These are phyloP conservation scores for Bretziella fagacearum DNA, from an alignment of 2,329 filamentous ascomycete genomes.

Conservation along the genomic window DNA sequence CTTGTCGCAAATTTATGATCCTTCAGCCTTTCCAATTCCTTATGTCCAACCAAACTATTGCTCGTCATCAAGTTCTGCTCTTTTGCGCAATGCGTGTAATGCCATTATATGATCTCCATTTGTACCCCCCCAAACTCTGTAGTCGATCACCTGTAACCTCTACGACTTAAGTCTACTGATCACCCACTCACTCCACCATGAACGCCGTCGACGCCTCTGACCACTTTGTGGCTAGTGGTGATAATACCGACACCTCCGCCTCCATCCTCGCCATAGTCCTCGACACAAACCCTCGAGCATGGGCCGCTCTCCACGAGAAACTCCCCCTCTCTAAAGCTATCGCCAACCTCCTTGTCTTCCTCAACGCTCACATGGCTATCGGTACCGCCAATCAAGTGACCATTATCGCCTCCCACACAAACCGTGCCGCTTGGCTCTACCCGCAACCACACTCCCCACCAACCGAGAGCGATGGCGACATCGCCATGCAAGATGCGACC, in stretches of 20 bases:
- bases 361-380: conserved; percentile 90
- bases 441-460: conserved; percentile 33
- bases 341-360: conserved; percentile 80
- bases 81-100: no score
- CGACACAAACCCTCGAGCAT: conserved; percentile 92
- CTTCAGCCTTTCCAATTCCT: conserved; percentile 8
- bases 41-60: background rate
- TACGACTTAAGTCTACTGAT: no score
- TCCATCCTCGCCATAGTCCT: conserved; percentile 81
- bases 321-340: conserved; percentile 72
- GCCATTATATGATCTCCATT: no score
- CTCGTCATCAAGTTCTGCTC: background rate
- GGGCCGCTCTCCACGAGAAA: conserved; percentile 58
- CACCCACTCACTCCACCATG: conserved; percentile 25
- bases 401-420: conserved; percentile 74
- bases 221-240: conserved; percentile 32
- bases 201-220: conserved; percentile 38
- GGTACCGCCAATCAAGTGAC: conserved; percentile 88
- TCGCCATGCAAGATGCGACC: conserved; percentile 38
- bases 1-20: conserved; percentile 6
- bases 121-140: no score
- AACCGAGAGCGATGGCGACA: conserved; percentile 29
- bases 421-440: conserved; percentile 80
- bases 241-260: conserved; percentile 36
- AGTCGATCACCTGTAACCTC: no score